Percentiles rank a stretch among this genome's conserved stretches.
These are phyloP conservation scores for Plantago ovata DNA, from an alignment of 257 asterid genomes.

Conservation along the genomic window DNA sequence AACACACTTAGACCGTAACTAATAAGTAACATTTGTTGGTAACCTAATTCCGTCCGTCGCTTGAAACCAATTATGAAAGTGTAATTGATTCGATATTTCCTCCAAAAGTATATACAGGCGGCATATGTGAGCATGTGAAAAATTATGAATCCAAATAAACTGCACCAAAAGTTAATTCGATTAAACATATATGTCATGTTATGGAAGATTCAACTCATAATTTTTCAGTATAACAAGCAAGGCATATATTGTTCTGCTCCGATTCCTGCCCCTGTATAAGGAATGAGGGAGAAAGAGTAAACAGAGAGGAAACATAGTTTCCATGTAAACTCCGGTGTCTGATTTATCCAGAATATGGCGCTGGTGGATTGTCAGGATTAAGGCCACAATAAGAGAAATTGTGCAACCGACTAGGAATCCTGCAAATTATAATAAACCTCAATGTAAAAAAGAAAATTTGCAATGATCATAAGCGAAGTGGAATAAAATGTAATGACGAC, in stretches of 20 bases:
- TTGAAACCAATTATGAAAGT: slow-evolving; percentile 48
- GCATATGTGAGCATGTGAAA: slow-evolving; percentile 49
- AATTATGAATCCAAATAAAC: slow-evolving; percentile 54
- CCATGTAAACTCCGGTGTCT: slow-evolving; percentile 44
- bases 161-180: slow-evolving; percentile 20
- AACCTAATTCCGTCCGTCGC: slow-evolving; percentile 50
- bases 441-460: neutral
- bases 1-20: slow-evolving; percentile 36
- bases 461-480: no score
- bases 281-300: neutral
- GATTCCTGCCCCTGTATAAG: neutral
- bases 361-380: slow-evolving; percentile 25
- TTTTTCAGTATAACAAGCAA: no score
- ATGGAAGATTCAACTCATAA: neutral
- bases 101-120: slow-evolving; percentile 44
- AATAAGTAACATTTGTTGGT: slow-evolving; percentile 37
- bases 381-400: slow-evolving; percentile 26
- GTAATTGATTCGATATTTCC: slow-evolving; percentile 42
- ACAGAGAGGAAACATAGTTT: slow-evolving; percentile 60
- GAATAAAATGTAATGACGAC: no score
- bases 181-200: neutral
- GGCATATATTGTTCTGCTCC: no score
- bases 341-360: slow-evolving; percentile 30
- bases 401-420: slow-evolving; percentile 33
- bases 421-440: slow-evolving; percentile 9